phyloP scores from a whole-genome alignment of 2,329 filamentous ascomycete species.

The Phoma sp. region DNA sequence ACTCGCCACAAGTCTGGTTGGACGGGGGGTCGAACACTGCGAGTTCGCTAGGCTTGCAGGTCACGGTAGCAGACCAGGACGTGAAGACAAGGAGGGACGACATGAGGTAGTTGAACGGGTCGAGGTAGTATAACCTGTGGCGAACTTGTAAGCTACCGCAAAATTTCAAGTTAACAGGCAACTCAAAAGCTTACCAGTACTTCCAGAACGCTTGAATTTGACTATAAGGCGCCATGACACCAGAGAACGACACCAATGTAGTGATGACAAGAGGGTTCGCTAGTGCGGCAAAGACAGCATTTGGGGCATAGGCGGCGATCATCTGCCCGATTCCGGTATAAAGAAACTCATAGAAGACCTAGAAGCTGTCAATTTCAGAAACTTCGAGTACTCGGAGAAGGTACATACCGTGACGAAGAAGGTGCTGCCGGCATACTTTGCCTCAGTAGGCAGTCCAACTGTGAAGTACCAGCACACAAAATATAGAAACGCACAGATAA shows the following conservation, averaged over 20 bases:
- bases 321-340: slow-evolving; percentile 64
- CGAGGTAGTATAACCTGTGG: slow-evolving; percentile 53
- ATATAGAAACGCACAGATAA: slow-evolving; percentile 67
- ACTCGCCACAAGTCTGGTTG: slow-evolving; percentile 64
- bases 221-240: slow-evolving; percentile 69
- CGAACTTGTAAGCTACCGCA: too few relatives aligned
- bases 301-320: slow-evolving; percentile 55
- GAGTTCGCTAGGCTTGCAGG: slow-evolving; percentile 43
- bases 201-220: slow-evolving; percentile 77
- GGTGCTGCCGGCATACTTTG: slow-evolving; percentile 62
- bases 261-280: slow-evolving; percentile 35
- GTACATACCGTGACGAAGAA: slow-evolving; percentile 57
- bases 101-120: slow-evolving; percentile 55
- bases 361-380: too few relatives aligned
- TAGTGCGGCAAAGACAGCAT: slow-evolving; percentile 63
- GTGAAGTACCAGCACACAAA: slow-evolving; percentile 72
- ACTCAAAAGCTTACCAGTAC: too few relatives aligned
- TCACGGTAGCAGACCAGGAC: slow-evolving; percentile 40
- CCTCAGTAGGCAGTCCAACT: slow-evolving; percentile 39
- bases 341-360: not conserved
- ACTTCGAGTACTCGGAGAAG: slow-evolving; percentile 66
- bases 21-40: slow-evolving; percentile 57
- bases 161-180: too few relatives aligned
- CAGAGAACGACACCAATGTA: slow-evolving; percentile 36
- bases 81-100: slow-evolving; percentile 50